phyloP scores from a whole-genome alignment of 305 asterid genomes.

The Solanum aculeatissimum region DNA sequence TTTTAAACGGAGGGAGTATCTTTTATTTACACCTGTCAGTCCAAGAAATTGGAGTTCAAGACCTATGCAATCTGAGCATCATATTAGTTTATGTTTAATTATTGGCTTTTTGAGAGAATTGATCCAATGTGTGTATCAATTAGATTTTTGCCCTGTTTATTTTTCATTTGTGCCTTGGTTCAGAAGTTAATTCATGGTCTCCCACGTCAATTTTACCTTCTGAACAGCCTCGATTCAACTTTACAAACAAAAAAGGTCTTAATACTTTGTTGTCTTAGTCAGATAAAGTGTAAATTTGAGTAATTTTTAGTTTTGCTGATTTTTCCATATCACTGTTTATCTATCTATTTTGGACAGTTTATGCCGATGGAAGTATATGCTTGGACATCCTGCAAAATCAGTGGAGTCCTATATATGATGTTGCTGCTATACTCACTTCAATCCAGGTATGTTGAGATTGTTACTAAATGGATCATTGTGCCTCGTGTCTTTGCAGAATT shows the following conservation, averaged over 20 bases:
- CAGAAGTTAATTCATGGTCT: not conserved
- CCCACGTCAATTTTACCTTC: not conserved
- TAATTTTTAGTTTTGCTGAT: not conserved
- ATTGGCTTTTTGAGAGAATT: not conserved
- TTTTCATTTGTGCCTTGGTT: not conserved
- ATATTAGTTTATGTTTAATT: not conserved
- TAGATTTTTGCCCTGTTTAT: not conserved
- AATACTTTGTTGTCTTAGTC: not conserved
- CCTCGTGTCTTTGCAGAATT: not conserved
- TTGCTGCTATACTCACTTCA: conserved; percentile 13
- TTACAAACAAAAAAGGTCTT: not conserved
- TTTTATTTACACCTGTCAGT: not conserved
- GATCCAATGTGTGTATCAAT: not conserved
- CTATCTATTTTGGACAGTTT: conserved; percentile 3
- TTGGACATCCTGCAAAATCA: conserved; percentile 13
- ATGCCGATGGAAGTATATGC: conserved; percentile 15
- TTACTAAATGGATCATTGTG: not conserved
- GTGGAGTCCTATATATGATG: conserved; percentile 17
- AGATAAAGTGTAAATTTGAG: not conserved
- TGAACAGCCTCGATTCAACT: not conserved
- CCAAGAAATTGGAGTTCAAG: not conserved
- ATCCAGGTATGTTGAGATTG: conserved; percentile 8
- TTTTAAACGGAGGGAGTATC: not conserved
- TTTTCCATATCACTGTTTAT: not conserved
- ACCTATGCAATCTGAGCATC: not conserved